phyloP scores from a whole-genome alignment of 164 flowering plant genomes.

The Warburgia ugandensis region DNA sequence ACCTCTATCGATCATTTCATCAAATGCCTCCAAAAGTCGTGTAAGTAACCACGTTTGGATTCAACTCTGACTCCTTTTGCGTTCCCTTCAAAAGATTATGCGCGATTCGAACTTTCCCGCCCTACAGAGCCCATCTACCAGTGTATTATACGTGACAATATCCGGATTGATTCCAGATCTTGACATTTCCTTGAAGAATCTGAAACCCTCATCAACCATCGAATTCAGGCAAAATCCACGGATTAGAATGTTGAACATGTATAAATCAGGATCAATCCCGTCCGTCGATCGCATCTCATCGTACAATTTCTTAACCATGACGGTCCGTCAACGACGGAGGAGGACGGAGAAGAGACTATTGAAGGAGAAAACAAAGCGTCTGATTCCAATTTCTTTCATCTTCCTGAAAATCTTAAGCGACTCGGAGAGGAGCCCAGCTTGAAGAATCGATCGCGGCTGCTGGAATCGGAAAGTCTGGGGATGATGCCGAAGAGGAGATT shows the following conservation, averaged over 20 bases:
- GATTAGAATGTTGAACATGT: conserved; percentile 64
- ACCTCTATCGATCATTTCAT: conserved; percentile 49
- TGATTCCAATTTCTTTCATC: conserved; percentile 47
- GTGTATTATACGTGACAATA: conserved; percentile 63
- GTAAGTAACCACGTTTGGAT: conserved; percentile 68
- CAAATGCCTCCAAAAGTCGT: conserved; percentile 53
- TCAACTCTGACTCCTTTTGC: conserved; percentile 36
- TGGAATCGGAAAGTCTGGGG: conserved; percentile 34
- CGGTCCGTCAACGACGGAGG: conserved; percentile 56
- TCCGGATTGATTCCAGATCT: conserved; percentile 39
- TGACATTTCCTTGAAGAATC: conserved; percentile 59
- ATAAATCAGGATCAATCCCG: conserved; percentile 56
- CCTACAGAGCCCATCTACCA: conserved; percentile 76
- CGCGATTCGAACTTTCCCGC: conserved; percentile 52
- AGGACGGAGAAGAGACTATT: conserved; percentile 46
- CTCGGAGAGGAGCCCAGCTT: conserved; percentile 67
- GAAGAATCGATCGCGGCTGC: conserved; percentile 45
- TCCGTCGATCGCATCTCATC: conserved; percentile 55
- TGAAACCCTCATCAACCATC: conserved; percentile 64
- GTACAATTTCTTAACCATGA: conserved; percentile 43
- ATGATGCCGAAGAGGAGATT: conserved; percentile 50
- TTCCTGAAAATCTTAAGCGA: conserved; percentile 41
- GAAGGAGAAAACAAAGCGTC: conserved; percentile 56
- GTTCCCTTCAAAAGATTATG: conserved; percentile 61
- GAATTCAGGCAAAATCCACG: conserved; percentile 66